Evolutionary conservation across 1,284 basidiomycete species (phyloP).

Genomic region (Ceratobasidium sp.): DNA sequence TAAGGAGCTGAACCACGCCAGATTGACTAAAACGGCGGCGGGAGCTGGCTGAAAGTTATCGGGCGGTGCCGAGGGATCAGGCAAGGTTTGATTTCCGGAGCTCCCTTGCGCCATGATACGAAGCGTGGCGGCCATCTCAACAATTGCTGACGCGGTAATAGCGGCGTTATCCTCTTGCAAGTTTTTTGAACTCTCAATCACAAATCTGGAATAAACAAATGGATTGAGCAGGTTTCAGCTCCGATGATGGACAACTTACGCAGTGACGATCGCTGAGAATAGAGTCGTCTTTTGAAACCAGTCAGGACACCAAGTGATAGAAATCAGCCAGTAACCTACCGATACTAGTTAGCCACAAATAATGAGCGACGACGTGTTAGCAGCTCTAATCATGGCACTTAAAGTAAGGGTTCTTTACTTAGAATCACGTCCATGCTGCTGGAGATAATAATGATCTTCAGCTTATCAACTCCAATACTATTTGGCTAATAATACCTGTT

Average conservation of each 20-base stretch:
- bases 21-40: not conserved
- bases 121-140: not conserved
- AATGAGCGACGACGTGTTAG: too few species aligned
- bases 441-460: not conserved
- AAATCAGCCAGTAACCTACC: not conserved
- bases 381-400: too few species aligned
- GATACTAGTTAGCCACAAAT: constrained; percentile 1
- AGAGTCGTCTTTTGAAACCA: not conserved
- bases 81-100: not conserved
- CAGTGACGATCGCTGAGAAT: constrained; percentile 13
- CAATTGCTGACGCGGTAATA: not conserved
- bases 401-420: not conserved
- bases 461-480: not conserved
- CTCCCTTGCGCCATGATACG: not conserved
- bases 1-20: constrained; percentile 2
- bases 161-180: not conserved
- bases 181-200: not conserved
- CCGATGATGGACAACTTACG: not conserved
- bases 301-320: not conserved
- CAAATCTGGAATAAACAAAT: not conserved
- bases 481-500: not conserved
- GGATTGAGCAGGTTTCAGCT: not conserved
- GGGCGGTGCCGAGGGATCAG: not conserved
- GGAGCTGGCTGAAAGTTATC: not conserved
- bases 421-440: constrained; percentile 14